Evolutionary conservation across 176 grass and related monocot genomes (phyloP).

Genomic region (Triticum turgidum): DNA sequence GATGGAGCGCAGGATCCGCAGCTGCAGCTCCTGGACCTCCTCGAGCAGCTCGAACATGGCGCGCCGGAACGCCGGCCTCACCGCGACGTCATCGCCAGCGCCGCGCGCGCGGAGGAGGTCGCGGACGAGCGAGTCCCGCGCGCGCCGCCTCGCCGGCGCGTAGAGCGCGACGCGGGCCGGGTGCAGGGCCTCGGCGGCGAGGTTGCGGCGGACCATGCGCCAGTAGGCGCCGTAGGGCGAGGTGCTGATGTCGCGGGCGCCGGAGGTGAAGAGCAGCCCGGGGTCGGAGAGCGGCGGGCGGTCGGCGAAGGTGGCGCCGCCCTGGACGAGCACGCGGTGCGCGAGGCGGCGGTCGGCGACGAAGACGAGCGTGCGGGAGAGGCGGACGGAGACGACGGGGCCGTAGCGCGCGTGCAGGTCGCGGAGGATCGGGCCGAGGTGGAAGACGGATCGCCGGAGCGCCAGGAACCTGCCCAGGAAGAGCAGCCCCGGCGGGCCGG

Average conservation of each 20-base stretch:
- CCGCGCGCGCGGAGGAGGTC: neutral
- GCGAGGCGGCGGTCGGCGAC: constrained; percentile 44
- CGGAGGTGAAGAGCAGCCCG: neutral
- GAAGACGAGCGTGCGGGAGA: constrained; percentile 48
- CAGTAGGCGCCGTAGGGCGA: constrained; percentile 46
- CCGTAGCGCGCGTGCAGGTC: constrained; percentile 31
- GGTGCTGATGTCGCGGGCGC: constrained; percentile 32
- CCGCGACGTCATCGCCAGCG: neutral
- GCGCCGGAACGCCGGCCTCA: constrained; percentile 35
- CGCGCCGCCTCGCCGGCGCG: constrained; percentile 23
- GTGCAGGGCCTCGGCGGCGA: constrained; percentile 40
- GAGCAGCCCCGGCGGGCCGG: constrained; percentile 37
- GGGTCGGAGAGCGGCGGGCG: constrained; percentile 23
- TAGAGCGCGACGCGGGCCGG: constrained; percentile 23
- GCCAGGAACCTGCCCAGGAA: constrained; percentile 30
- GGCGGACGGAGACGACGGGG: constrained; percentile 22
- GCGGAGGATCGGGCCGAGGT: constrained; percentile 25
- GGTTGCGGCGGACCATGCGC: constrained; percentile 57
- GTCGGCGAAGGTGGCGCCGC: constrained; percentile 44
- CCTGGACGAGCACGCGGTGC: constrained; percentile 45
- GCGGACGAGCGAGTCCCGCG: constrained; percentile 36
- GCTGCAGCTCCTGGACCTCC: constrained; percentile 42
- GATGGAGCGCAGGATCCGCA: neutral
- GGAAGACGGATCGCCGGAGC: constrained; percentile 32
- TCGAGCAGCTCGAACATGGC: constrained; percentile 60